phyloP scores from a whole-genome alignment of 257 asterid genomes.

The Scutellaria galericulata region DNA sequence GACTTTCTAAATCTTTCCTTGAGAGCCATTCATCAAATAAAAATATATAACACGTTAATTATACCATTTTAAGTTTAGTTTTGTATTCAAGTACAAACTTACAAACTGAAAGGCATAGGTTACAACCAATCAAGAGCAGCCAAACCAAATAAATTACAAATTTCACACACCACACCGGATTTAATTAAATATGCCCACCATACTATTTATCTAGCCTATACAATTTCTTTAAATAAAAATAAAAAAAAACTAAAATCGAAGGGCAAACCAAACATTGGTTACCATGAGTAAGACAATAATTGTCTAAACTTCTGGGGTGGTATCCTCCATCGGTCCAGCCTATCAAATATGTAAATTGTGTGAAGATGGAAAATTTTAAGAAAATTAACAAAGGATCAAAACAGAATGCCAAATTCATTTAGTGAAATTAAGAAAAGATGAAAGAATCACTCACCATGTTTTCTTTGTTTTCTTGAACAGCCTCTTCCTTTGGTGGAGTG shows the following conservation, averaged over 20 bases:
- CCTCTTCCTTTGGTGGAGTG: conserved; percentile 51
- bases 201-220: conserved; percentile 46
- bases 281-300: conserved; percentile 14
- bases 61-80: no score
- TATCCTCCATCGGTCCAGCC: conserved; percentile 58
- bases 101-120: conserved; percentile 7
- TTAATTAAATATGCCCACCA: conserved; percentile 22
- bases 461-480: conserved; percentile 76
- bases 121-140: conserved; percentile 37
- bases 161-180: conserved; percentile 47
- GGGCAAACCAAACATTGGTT: conserved; percentile 27
- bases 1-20: no score
- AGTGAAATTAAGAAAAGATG: background rate
- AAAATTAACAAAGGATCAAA: no score
- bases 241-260: conserved; percentile 2
- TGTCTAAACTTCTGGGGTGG: conserved; percentile 46
- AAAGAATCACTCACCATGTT: conserved; percentile 57
- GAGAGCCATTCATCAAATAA: no score
- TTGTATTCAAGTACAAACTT: no score
- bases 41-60: no score
- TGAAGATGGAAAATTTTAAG: background rate
- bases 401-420: background rate
- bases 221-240: conserved; percentile 26
- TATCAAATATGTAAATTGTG: conserved; percentile 10
- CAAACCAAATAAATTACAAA: conserved; percentile 17